phyloP scores from a whole-genome alignment of 768 basidiomycete genomes.

The Auricularia auricula-judae region DNA sequence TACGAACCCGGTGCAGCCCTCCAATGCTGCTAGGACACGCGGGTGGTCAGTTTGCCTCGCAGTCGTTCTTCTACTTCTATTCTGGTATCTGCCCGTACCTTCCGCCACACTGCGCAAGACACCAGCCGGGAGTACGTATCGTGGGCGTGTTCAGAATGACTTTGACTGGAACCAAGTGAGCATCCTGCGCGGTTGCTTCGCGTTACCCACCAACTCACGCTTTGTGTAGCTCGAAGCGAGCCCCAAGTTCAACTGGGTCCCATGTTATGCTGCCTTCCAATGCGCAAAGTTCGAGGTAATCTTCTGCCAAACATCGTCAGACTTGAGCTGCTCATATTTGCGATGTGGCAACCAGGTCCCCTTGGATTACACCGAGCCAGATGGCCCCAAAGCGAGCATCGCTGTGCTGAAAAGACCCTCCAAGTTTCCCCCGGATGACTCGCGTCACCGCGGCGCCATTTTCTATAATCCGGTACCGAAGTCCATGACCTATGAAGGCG shows the following conservation, averaged over 20 bases:
- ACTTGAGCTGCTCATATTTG: too few species aligned
- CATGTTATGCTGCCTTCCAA: slow-evolving; percentile 16
- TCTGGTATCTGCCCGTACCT: too few species aligned
- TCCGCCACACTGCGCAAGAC: too few species aligned
- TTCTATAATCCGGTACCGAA: slow-evolving; percentile 27
- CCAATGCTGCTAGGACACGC: background rate
- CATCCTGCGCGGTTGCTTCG: background rate
- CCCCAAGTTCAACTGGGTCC: slow-evolving; percentile 17
- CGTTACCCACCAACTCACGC: background rate
- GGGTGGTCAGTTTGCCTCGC: background rate
- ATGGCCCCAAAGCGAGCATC: slow-evolving; percentile 26
- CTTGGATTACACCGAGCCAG: slow-evolving; percentile 31
- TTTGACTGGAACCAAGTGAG: slow-evolving; percentile 3
- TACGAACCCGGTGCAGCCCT: background rate
- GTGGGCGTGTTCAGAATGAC: too few species aligned
- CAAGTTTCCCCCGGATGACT: slow-evolving; percentile 15
- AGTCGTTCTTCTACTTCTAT: background rate
- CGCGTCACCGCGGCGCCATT: slow-evolving; percentile 32
- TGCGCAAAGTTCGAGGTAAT: slow-evolving; percentile 24
- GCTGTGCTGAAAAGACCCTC: slow-evolving; percentile 33
- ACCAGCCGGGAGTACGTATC: too few species aligned
- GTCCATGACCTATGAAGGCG: background rate
- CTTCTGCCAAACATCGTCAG: too few species aligned
- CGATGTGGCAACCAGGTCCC: slow-evolving; percentile 25
- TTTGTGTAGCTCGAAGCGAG: slow-evolving; percentile 11